Evolutionary conservation across 768 basidiomycete genomes (phyloP).

Genomic region (Lentinula sp.): DNA sequence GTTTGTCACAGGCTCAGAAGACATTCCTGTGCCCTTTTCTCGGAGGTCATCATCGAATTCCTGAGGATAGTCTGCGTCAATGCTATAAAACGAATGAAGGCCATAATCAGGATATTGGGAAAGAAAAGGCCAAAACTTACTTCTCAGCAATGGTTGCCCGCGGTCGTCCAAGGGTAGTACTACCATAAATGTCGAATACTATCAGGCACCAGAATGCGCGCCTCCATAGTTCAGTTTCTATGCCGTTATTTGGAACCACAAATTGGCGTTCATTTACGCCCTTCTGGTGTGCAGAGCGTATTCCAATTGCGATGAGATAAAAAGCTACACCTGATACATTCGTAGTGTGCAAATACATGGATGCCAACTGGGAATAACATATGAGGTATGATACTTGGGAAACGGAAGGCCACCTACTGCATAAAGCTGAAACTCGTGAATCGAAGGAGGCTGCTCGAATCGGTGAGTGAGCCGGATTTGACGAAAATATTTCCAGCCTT

Average conservation of each 20-base stretch:
- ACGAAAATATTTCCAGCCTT: constrained; percentile 2
- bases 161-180: background rate
- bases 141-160: background rate
- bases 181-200: background rate
- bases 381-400: background rate
- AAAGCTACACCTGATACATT: constrained; percentile 51
- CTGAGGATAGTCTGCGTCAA: background rate
- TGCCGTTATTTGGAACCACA: constrained; percentile 22
- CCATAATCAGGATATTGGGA: background rate
- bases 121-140: background rate
- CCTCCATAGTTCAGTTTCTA: constrained; percentile 69
- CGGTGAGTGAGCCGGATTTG: background rate
- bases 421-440: constrained; percentile 31
- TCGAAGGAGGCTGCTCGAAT: constrained; percentile 8
- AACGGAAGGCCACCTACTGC: constrained; percentile 16
- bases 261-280: constrained; percentile 53
- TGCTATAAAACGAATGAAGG: background rate
- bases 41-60: background rate
- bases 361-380: constrained; percentile 37
- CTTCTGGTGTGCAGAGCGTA: constrained; percentile 70
- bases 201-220: constrained; percentile 52
- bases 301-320: constrained; percentile 59
- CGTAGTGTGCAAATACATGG: constrained; percentile 40
- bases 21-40: background rate
- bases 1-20: background rate